phyloP scores from a whole-genome alignment of 306 rosid species.

The Mimosa bimucronata region DNA sequence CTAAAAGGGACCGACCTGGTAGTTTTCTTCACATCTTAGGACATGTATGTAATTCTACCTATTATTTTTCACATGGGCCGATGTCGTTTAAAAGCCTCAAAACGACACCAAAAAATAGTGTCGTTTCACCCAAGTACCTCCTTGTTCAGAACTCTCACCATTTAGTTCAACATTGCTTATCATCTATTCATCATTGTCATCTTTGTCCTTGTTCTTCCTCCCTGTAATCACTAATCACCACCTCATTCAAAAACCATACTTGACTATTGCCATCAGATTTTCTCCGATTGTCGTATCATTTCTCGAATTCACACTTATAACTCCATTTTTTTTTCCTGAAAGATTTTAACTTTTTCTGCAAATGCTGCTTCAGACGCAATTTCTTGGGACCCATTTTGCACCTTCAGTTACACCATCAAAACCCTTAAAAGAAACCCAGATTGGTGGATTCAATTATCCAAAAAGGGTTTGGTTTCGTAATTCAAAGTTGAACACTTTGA shows the following conservation, averaged over 20 bases:
- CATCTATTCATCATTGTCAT: background rate
- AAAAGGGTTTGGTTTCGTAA: constrained; percentile 37
- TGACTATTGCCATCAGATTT: background rate
- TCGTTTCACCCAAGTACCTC: constrained; percentile 17
- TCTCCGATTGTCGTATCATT: background rate
- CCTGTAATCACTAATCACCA: background rate
- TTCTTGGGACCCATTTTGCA: constrained; percentile 35
- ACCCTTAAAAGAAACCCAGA: constrained; percentile 30
- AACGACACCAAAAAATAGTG: background rate
- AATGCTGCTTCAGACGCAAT: constrained; percentile 67
- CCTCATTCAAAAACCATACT: background rate
- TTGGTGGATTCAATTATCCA: constrained; percentile 12
- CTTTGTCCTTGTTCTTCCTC: constrained; percentile 4
- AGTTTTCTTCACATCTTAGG: too few relatives aligned
- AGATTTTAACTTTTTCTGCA: background rate
- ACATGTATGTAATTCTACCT: too few relatives aligned
- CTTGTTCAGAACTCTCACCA: background rate
- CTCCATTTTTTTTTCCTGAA: background rate
- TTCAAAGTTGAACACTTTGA: constrained; percentile 34
- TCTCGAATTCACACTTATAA: background rate
- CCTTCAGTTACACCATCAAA: constrained; percentile 43
- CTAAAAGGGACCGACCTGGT: too few relatives aligned
- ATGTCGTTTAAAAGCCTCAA: background rate
- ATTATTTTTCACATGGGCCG: background rate
- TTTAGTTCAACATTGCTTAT: background rate